Base-by-base conservation (phyloP, 805 yeast species). In the Monosporozyma siamensis region DNA sequence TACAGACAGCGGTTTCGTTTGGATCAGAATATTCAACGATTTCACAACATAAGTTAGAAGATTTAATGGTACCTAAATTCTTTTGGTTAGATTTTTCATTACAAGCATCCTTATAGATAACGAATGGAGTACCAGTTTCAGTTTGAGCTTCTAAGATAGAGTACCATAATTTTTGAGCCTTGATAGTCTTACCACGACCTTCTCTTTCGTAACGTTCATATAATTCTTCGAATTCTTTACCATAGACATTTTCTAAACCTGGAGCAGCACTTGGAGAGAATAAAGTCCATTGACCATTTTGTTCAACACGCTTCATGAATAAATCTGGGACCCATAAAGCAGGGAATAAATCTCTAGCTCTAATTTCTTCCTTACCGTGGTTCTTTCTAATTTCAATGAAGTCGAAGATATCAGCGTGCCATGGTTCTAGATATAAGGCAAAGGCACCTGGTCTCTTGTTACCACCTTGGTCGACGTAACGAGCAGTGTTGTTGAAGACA, bases 401-500 rank as follows among this genome's bases (percentile, higher is more conserved):
- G 41, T 83, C 95, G 60, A 86, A 80, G 18, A 89, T 72, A 55
- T 89, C 97, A 4, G 82, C 75, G 59, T 89, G 97, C 97, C 97
- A 89, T 41, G 97, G 97, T 66, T 89, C 97, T 31, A 89, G 64
- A 63, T 88, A 89, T 20, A 88, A 67, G 27, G 96, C 95, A 64
- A 89, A 83, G 2, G 97, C 97, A 43, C 97, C 97, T 0, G 97
- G 97, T 54, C 97, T 72, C 64, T 89, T 89, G 65, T 89, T 90
- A 39, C 97, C 97, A 45, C 97, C 97, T 70, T 89, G 97, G 58
- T 89, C 97, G 20, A 89, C 97, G 57, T 89, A 90, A 50, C 96
- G 75, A 7, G 97, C 96, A 12, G 97, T 88, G 63, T 86, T 83
- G 67, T 89, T 90, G 67, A 81, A 89, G 5, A 90, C 97, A 46